Evolutionary conservation across 2,329 filamentous ascomycete genomes (phyloP), one percentile per base, ranked within the genome.

Genomic region (Fusarium sp.): DNA sequence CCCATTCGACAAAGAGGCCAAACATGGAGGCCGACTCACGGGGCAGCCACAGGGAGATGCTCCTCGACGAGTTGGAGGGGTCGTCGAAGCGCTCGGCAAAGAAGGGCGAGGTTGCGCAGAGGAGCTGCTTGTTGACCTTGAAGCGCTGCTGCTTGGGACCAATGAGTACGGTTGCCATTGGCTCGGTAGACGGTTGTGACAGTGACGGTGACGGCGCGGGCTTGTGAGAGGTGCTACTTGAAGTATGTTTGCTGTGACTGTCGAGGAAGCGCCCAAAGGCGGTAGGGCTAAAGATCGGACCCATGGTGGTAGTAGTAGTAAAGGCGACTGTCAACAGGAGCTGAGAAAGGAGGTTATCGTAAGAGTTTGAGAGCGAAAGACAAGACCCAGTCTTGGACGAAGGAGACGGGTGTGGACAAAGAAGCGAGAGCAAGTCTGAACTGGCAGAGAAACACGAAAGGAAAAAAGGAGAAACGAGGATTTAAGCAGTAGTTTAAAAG

Each of bases 11-110:
- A 71, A 87, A 86, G 34, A 86, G 78, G 70, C 82, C 81, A 71
- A 87, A 86, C 80, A 86, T 85, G 73, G 83, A 78, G 16, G 84
- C 77, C 1, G 81, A 81, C 74, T 87, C 84, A 64, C 80, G 79
- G 0, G 84, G 81, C 6, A 83, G 77, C 80, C 80, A 81, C 33
- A 81, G 72, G 6, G 77, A 77, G 46, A 78, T 73, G 27, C 77
- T 73, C 58, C 74, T 74, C 55, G 69, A 59, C 54, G 69, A 59
- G 20, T 75, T 71, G 33, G 62, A 58, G 13, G 71, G 65, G 40
- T 80, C 79, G 10, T 83, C 79, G 69, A 86, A 77, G 63, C 81
- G 79, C 36, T 83, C 79, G 18, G 79, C 76, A 77, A 87, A 87
- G 74, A 85, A 86, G 38, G 78, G 69, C 25, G 84, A 85, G 23